Evolutionary conservation across 306 rosid species (phyloP).

Genomic region (Sesbania bispinosa): DNA sequence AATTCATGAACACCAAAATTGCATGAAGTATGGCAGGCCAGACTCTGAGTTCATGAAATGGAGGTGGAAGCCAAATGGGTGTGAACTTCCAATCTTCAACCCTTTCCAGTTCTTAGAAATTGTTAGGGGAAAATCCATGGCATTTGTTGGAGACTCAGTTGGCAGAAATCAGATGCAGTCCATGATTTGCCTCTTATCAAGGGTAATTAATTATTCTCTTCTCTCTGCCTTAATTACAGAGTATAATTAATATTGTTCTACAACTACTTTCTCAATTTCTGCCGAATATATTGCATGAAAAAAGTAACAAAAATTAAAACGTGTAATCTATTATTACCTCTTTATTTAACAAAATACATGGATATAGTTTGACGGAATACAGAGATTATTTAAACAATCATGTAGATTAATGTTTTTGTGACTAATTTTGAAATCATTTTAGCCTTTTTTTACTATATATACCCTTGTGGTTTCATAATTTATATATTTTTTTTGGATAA

Average conservation of each 20-base stretch:
- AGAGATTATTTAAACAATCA: no score
- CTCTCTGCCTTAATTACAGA: background rate
- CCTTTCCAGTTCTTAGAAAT: conserved; percentile 78
- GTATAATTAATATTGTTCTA: background rate
- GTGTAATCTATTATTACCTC: no score
- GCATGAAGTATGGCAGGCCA: conserved; percentile 82
- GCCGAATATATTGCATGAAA: no score
- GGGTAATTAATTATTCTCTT: conserved; percentile 26
- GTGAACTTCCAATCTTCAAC: conserved; percentile 71
- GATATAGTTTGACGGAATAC: no score
- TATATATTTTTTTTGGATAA: background rate
- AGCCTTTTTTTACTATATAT: no score
- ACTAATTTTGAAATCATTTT: no score
- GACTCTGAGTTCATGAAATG: conserved; percentile 78
- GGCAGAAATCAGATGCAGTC: conserved; percentile 91
- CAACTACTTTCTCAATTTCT: background rate
- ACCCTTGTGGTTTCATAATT: background rate
- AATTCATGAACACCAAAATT: conserved; percentile 86
- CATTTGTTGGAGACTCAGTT: conserved; percentile 94
- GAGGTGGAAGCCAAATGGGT: conserved; percentile 84
- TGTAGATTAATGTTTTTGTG: no score
- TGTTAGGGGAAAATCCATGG: conserved; percentile 73
- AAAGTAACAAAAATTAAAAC: no score
- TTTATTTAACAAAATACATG: no score
- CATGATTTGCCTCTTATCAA: conserved; percentile 58